Percentiles rank a stretch among this genome's conserved stretches.
phyloP scores from a whole-genome alignment of 2,329 filamentous ascomycete species.

The Calonectria ilicicola region DNA sequence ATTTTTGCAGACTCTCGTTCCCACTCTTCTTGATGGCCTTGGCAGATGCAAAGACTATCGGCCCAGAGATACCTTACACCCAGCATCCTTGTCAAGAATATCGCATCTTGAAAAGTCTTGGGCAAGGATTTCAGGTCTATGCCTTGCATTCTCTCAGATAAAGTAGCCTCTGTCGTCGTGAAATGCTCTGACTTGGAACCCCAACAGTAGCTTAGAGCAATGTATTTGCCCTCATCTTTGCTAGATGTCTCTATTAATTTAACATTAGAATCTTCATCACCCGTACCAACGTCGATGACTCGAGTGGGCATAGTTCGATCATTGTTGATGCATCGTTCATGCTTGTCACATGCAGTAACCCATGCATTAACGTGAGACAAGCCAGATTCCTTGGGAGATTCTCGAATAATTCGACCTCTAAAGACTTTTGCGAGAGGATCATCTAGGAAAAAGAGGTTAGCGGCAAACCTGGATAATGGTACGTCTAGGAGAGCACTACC shows the following conservation, averaged over 20 bases:
- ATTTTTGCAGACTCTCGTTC: slow-evolving; percentile 14
- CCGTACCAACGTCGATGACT: not conserved
- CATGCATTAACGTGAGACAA: not conserved
- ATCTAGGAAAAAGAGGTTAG: not conserved
- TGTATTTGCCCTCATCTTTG: not conserved
- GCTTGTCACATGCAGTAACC: not conserved
- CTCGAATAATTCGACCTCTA: not conserved
- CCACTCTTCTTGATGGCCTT: slow-evolving; percentile 12
- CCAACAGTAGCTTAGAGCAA: slow-evolving; percentile 29
- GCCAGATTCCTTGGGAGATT: not conserved
- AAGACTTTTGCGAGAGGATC: not conserved
- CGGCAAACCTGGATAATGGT: not conserved
- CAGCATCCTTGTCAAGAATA: slow-evolving; percentile 1
- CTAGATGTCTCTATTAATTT: not conserved
- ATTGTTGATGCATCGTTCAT: not conserved
- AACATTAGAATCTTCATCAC: not conserved
- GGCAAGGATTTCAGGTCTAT: slow-evolving; percentile 10
- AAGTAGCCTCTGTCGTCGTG: slow-evolving; percentile 1
- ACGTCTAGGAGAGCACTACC: not conserved
- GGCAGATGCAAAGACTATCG: slow-evolving; percentile 24
- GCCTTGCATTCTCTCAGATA: not conserved
- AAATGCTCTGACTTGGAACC: slow-evolving; percentile 4
- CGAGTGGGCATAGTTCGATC: not conserved
- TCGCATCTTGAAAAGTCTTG: slow-evolving; percentile 17
- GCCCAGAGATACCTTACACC: slow-evolving; percentile 21